Base-by-base conservation (phyloP, 768 basidiomycete species). In the Phylloporus sp. region DNA sequence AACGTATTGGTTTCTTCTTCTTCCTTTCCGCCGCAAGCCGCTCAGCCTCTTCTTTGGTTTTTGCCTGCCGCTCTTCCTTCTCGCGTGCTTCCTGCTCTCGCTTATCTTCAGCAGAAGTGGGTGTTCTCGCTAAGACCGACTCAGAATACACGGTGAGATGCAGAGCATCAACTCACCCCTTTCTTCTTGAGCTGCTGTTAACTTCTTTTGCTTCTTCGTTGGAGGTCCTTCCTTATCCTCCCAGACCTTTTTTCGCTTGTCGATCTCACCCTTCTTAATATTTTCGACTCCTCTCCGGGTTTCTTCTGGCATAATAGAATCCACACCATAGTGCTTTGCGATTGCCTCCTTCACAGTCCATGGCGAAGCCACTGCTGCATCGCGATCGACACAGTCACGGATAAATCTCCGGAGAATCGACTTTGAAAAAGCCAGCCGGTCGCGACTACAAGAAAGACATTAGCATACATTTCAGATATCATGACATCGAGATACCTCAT, bases 331-430 rank as follows among this genome's bases (percentile, higher is more conserved):
- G 44, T 83, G 80, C 48, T 78, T 77, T 1, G 92, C 94, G 46
- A 98, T 86, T 6, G 75, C 69, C 2, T 80, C 80, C 65, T 97
- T 97, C 24, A 98, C 93, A 2, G 83, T 85, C 96, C 96, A 99
- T 6, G 96, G 95, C 1, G 91, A 90, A 8, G 91, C 92, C 22
- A 95, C 86, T 9, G 90, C 86, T 14, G 91, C 77, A 55, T 95
- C 92, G 27, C 96, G 83, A 59, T 90, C 86, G 3, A 99, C 87
- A 58, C 92, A 95, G 61, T 98, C 96, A 52, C 90, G 84, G 48
- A 99, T 89, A 69, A 95, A 97, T 14, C 93, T 86, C 54, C 93
- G 90, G 23, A 99, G 80, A 57, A 98, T 95, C 15, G 93, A 93
- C 67, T 98, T 97, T 23, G 92, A 95, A 69, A 98, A 98, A 17